These are phyloP conservation scores for Dryadomyces quercivorus DNA, from an alignment of 2,329 filamentous ascomycete species.

Conservation along the genomic window DNA sequence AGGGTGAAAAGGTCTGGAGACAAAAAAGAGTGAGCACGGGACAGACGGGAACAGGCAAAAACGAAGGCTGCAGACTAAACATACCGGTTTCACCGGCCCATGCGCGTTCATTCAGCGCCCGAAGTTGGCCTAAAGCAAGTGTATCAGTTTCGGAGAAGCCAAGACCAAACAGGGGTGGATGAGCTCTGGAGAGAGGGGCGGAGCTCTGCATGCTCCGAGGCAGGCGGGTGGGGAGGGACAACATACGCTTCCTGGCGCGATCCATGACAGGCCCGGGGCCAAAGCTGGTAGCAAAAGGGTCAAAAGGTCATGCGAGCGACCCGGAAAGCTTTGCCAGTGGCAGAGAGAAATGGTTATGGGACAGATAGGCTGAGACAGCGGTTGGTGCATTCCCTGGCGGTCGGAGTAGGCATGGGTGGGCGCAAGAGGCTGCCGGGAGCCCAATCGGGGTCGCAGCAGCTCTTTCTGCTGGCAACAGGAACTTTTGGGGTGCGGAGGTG, in stretches of 20 bases:
- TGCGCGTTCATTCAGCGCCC: slow-evolving; percentile 72
- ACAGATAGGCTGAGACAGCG: slow-evolving; percentile 27
- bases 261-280: slow-evolving; percentile 39
- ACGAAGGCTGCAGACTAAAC: slow-evolving; percentile 3
- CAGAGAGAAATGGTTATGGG: slow-evolving; percentile 24
- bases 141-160: not conserved
- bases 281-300: not conserved
- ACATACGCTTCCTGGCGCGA: slow-evolving; percentile 51
- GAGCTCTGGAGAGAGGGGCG: not conserved
- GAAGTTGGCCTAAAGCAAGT: slow-evolving; percentile 61
- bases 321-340: not conserved
- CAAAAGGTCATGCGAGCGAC: slow-evolving; percentile 8
- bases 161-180: not conserved
- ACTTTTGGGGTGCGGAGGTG: not conserved
- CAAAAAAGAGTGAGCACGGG: slow-evolving; percentile 6
- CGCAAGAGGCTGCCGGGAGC: slow-evolving; percentile 6
- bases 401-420: slow-evolving; percentile 31
- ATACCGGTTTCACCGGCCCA: slow-evolving; percentile 84
- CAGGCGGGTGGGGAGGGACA: not conserved
- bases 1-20: slow-evolving; percentile 62
- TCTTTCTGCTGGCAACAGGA: not conserved
- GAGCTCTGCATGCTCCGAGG: not conserved
- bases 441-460: slow-evolving; percentile 4
- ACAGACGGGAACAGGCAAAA: not conserved
- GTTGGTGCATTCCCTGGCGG: slow-evolving; percentile 27